Base-by-base conservation (phyloP, 2,329 filamentous ascomycete genomes). In the Helotiales sp. region DNA sequence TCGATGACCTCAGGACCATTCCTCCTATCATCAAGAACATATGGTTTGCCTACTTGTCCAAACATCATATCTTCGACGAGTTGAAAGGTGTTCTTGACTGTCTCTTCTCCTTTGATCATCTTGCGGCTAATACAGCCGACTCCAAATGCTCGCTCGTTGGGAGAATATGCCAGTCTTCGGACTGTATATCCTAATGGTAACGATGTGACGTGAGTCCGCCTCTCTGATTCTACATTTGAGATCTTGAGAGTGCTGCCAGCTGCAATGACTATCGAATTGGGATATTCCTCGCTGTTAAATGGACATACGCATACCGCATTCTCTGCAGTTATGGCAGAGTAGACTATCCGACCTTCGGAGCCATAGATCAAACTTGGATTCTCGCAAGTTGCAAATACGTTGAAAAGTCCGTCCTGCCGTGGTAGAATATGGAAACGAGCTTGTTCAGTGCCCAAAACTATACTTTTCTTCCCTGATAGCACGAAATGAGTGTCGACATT, bases 351-450 rank as follows among this genome's bases (percentile, higher is more conserved):
- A 0, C 90, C 91, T 70, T 97, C 92, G 0, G 87, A 86, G 8
- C 89, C 90, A 70, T 99, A 97, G 49, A 99, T 96, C 54, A 99
- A 75, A 62, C 91, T 97, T 0, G 95, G 90, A 69, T 97, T 91
- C 68, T 99, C 95, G 57, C 92, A 96, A 0, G 91, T 96, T 0
- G 92, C 91, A 71, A 99, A 96, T 0, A 99, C 87, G 66, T 90
- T 96, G 70, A 82, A 89, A 0, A 91, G 76, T 0, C 82, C 84
- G 52, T 87, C 77, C 0, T 79, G 78, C 51, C 87, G 83, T 0
- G 92, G 90, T 2, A 99, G 76, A 22, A 89, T 79, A 58, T 93
- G 89, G 66, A 99, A 87, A 13, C 84, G 85, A 1, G 93, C 90
- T 65, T 96, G 89, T 59, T 92, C 88, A 13, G 90, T 93, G 24